Conservation (phyloP, 2,329 filamentous ascomycete species). For the Penicillium capsulatum region DNA sequence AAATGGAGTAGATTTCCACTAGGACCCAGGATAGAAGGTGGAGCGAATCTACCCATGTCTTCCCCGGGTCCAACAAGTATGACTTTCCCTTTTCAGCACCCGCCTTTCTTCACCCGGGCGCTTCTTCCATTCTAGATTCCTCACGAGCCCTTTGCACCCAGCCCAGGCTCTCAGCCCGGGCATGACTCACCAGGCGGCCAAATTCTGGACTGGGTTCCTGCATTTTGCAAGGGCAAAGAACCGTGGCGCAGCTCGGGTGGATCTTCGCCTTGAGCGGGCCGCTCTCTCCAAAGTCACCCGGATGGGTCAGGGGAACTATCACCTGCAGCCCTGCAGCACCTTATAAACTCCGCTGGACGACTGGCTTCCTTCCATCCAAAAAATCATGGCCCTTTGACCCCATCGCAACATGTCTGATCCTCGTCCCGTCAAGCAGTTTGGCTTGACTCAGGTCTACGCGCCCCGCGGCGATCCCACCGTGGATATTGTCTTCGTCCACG, state of each 20-base stretch:
- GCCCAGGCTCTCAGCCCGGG: no score
- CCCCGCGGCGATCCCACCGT: conserved; percentile 38
- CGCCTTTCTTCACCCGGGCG: no score
- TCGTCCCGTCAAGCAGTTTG: conserved; percentile 35
- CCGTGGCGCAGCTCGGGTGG: neutral
- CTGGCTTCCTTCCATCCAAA: neutral
- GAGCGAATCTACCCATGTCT: no score
- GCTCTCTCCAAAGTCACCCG: conserved; percentile 7
- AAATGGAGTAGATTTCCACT: no score
- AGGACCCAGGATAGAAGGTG: no score
- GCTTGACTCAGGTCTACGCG: conserved; percentile 41
- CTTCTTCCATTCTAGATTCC: no score
- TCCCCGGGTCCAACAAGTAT: no score
- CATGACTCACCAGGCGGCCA: conserved; percentile 11
- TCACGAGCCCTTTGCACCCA: no score
- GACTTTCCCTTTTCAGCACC: no score
- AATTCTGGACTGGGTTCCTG: neutral
- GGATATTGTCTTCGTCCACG: conserved; percentile 66
- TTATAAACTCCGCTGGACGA: neutral
- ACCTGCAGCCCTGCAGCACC: conserved; percentile 7
- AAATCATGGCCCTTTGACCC: neutral
- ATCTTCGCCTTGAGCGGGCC: no score
- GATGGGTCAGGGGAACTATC: conserved; percentile 16
- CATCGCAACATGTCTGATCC: conserved; percentile 20
- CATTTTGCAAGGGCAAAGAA: neutral